Percentiles rank a stretch among this genome's conserved stretches.
phyloP scores from a whole-genome alignment of 1,139 yeast genomes.

The Kurtzmaniella quercitrusa region DNA sequence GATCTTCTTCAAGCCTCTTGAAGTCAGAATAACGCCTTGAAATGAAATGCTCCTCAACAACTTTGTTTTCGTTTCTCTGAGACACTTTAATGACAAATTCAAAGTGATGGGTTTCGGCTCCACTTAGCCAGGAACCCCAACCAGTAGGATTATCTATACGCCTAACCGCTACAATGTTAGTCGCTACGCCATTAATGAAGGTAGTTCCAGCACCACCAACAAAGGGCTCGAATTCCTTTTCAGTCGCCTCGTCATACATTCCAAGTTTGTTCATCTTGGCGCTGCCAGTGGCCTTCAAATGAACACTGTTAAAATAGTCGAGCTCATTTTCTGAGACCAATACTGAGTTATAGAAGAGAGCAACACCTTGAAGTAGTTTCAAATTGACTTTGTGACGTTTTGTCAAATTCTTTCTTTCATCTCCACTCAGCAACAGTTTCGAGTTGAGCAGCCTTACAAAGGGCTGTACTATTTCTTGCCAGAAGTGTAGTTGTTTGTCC shows the following conservation, averaged over 20 bases:
- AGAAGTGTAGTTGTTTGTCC: slow-evolving; percentile 54
- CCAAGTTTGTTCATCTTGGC: slow-evolving; percentile 42
- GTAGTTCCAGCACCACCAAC: slow-evolving; percentile 32
- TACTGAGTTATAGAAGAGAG: slow-evolving; percentile 72
- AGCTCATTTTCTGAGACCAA: slow-evolving; percentile 59
- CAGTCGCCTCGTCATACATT: slow-evolving; percentile 5
- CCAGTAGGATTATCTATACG: slow-evolving; percentile 11
- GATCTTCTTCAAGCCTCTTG: slow-evolving; percentile 43
- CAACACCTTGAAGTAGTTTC: slow-evolving; percentile 56
- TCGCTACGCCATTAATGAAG: slow-evolving; percentile 53
- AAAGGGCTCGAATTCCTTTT: slow-evolving; percentile 1
- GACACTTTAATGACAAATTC: slow-evolving; percentile 42
- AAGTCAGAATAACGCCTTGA: slow-evolving; percentile 68
- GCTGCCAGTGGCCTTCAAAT: slow-evolving; percentile 50
- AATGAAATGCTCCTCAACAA: slow-evolving; percentile 35
- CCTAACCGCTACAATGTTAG: slow-evolving; percentile 67
- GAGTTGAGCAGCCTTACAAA: slow-evolving; percentile 74
- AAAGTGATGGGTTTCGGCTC: slow-evolving; percentile 28
- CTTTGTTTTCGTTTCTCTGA: neutral
- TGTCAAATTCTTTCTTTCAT: slow-evolving; percentile 69
- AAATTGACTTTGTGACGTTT: slow-evolving; percentile 63
- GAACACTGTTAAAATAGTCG: slow-evolving; percentile 44
- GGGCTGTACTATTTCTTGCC: slow-evolving; percentile 76
- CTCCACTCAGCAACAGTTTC: slow-evolving; percentile 61
- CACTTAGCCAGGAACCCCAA: slow-evolving; percentile 5